Percentiles rank a stretch among this genome's conserved stretches.
Conservation (phyloP, 768 basidiomycete genomes). For the Mycena galericulata region DNA sequence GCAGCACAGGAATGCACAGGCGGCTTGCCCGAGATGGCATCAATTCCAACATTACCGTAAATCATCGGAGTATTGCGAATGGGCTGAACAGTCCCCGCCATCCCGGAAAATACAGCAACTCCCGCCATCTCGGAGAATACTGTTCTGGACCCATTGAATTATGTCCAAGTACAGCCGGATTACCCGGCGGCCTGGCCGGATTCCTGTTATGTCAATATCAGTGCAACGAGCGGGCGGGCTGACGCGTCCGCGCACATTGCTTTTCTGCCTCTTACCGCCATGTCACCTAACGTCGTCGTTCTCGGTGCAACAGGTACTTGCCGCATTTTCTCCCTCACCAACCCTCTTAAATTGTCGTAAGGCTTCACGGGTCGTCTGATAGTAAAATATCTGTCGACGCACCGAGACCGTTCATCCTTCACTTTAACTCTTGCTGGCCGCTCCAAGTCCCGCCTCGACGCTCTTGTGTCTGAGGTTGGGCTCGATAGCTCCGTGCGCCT, state of each 20-base stretch:
- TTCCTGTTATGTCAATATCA: slow-evolving; percentile 6
- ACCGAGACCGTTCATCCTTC: slow-evolving; percentile 71
- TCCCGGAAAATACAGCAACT: too few relatives aligned
- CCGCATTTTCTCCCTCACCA: not conserved
- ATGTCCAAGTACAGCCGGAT: not conserved
- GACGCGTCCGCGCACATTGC: slow-evolving; percentile 1
- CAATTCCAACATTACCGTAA: too few relatives aligned
- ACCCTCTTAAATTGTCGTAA: slow-evolving; percentile 30
- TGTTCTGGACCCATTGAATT: too few relatives aligned
- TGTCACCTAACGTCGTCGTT: slow-evolving; percentile 69
- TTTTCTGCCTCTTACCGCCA: slow-evolving; percentile 26
- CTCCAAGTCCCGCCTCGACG: slow-evolving; percentile 70
- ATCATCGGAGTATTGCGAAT: too few relatives aligned
- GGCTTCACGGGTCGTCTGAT: slow-evolving; percentile 83
- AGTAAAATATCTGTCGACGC: slow-evolving; percentile 71
- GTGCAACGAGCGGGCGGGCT: too few relatives aligned
- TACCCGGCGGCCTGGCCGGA: not conserved
- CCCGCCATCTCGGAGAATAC: too few relatives aligned
- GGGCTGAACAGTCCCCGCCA: too few relatives aligned
- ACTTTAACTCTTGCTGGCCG: slow-evolving; percentile 78
- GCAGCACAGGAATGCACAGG: too few relatives aligned
- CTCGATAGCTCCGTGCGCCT: slow-evolving; percentile 57
- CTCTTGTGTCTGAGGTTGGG: slow-evolving; percentile 58
- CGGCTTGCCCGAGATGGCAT: too few relatives aligned
- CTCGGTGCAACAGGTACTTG: slow-evolving; percentile 73